A percentile compares a stretch with the other conserved stretches of the same genome.
These are phyloP conservation scores for Phaseolus lunatus DNA, from an alignment of 306 rosid genomes.

Conservation along the genomic window DNA sequence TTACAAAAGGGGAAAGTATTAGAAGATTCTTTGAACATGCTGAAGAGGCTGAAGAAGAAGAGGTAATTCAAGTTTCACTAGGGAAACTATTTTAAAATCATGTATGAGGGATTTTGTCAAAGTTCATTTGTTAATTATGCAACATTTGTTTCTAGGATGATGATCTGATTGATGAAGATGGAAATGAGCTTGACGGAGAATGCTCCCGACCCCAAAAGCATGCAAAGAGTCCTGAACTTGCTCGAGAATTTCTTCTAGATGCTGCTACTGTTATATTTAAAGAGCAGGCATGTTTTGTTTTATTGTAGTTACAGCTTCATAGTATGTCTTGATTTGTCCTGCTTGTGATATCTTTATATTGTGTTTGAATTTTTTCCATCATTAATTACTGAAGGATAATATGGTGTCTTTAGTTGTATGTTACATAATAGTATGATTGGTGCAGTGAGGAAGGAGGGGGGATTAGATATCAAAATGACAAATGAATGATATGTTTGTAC, in stretches of 20 bases:
- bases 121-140: conserved; percentile 27
- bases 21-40: conserved; percentile 97
- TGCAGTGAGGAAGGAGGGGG: conserved; percentile 7
- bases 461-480: not conserved
- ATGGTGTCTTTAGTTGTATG: not conserved
- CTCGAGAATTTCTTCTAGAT: conserved; percentile 94
- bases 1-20: conserved; percentile 91
- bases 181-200: conserved; percentile 95
- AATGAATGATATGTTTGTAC: conserved; percentile 16
- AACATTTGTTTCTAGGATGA: conserved; percentile 73
- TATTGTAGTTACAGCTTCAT: conserved; percentile 25
- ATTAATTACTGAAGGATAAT: not conserved
- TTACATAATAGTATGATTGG: conserved; percentile 6
- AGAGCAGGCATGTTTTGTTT: conserved; percentile 80
- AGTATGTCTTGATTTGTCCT: conserved; percentile 11
- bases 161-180: conserved; percentile 89
- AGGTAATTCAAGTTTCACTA: conserved; percentile 66
- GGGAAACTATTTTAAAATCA: conserved; percentile 41
- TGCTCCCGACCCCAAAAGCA: conserved; percentile 99
- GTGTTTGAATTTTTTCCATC: conserved; percentile 5
- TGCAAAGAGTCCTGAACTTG: conserved; percentile 99
- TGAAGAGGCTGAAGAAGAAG: conserved; percentile 99
- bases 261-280: conserved; percentile 98
- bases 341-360: conserved; percentile 22
- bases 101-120: conserved; percentile 24